phyloP scores from a whole-genome alignment of 768 basidiomycete species.

The Serendipita sp. region DNA sequence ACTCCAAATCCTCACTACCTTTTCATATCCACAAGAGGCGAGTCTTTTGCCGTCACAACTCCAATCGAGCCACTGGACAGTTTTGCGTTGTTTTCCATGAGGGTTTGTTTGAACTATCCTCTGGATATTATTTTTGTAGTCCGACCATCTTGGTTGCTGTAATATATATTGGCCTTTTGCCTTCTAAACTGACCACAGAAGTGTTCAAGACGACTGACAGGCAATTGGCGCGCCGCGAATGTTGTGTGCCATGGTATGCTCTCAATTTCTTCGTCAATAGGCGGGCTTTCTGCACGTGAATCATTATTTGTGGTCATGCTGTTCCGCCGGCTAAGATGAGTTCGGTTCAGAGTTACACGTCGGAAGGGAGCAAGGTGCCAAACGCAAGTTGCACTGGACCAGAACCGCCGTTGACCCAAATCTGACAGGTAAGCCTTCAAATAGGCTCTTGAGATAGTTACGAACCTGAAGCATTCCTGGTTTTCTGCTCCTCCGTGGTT shows the following conservation, averaged over 20 bases:
- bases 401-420: no score
- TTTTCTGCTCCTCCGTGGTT: no score
- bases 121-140: not conserved
- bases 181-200: not conserved
- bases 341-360: not conserved
- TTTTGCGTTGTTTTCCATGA: not conserved
- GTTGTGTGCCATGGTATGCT: not conserved
- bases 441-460: no score
- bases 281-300: not conserved
- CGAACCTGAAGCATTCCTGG: no score
- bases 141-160: not conserved
- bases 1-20: slow-evolving; percentile 55
- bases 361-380: not conserved
- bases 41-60: slow-evolving; percentile 70
- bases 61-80: slow-evolving; percentile 38
- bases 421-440: no score
- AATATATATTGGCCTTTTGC: not conserved
- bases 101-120: not conserved
- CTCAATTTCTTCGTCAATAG: not conserved
- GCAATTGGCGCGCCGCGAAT: not conserved
- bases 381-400: no score
- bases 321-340: not conserved
- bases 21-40: slow-evolving; percentile 71
- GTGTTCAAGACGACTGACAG: not conserved
- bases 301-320: not conserved